Percentiles rank a stretch among this genome's conserved stretches.
These are phyloP conservation scores for Malassezia sympodialis DNA, from an alignment of 1,284 basidiomycete genomes.

Conservation along the genomic window DNA sequence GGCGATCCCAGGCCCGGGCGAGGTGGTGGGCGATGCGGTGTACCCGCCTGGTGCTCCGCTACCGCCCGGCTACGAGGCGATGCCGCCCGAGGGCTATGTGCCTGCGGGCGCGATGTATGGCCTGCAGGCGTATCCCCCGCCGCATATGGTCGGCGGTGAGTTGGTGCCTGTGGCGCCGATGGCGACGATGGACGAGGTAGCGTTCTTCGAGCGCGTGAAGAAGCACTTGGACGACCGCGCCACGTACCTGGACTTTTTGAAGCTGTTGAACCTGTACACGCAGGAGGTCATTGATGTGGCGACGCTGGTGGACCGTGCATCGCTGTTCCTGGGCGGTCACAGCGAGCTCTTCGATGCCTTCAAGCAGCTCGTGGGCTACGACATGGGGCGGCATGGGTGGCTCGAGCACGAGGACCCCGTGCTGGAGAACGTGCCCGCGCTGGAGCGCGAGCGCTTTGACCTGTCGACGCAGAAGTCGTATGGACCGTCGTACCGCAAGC, in stretches of 20 bases:
- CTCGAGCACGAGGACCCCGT: constrained; percentile 51
- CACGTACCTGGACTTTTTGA: constrained; percentile 90
- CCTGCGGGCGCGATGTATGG: constrained; percentile 16
- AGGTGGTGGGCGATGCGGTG: constrained; percentile 13
- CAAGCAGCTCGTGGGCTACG: constrained; percentile 72
- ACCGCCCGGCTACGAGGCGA: constrained; percentile 18
- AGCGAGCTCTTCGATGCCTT: constrained; percentile 75
- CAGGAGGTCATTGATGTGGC: constrained; percentile 80
- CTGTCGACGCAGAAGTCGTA: constrained; percentile 49
- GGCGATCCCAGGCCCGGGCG: constrained; percentile 13
- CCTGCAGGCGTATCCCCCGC: constrained; percentile 18
- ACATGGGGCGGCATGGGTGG: constrained; percentile 58
- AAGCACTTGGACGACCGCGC: constrained; percentile 71
- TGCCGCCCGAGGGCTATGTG: constrained; percentile 34
- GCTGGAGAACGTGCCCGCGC: constrained; percentile 49
- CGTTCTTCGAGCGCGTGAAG: constrained; percentile 89
- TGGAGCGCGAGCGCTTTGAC: constrained; percentile 43
- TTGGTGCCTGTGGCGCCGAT: constrained; percentile 13
- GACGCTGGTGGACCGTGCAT: constrained; percentile 75
- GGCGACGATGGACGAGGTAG: constrained; percentile 68
- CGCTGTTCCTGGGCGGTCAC: constrained; percentile 65
- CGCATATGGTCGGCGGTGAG: constrained; percentile 16
- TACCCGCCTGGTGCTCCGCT: constrained; percentile 10
- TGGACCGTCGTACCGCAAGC: constrained; percentile 84
- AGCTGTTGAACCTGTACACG: constrained; percentile 85